Evolutionary conservation across 2,329 filamentous ascomycete genomes (phyloP), one percentile per base, ranked within the genome.

Genomic region (Stromatinia cepivora): DNA sequence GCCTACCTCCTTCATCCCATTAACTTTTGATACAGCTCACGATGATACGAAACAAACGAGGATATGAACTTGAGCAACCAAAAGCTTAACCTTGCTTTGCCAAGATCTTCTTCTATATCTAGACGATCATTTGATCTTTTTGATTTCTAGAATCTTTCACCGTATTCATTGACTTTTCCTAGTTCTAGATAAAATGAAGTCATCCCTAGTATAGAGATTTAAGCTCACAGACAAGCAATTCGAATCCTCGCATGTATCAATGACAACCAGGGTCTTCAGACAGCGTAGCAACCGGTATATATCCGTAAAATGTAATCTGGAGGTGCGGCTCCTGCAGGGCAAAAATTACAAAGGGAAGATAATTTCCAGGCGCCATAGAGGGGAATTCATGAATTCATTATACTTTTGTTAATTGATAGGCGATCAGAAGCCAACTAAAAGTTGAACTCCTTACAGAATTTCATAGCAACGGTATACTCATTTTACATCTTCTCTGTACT

Each of bases 1-100:
- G 42, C 11, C 58, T 62, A 48, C 28, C 45, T 50, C 59, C 59
- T 62, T 62, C 59, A 50, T 50, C 59, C 28, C 59, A 62, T 62
- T 7, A 48, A 48, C 31, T 20, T 25, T 22, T 25, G 17, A 56
- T 36, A 36, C 53, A 31, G 17, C 20, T 15, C 52, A 48, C 10
- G 28, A 48, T 25, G 58, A 48, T 17, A 34, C 58, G 28, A 62
- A 62, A 62, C 58, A 34, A 46, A 34, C 42, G 28, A 46, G 28
- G 7, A 34, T 28, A 36, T n/a, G 20, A 34, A 22, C 6, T 4
- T 3, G 22, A 61, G 42, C 58, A 61, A 61, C 0, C 58, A 34
- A 62, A 25, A 45, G 28, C 25, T 48, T 22, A 31, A 62, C 58
- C 58, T 62, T 42, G 42, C 42, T 42, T 48, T 1, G 28, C 58